These are phyloP conservation scores for Aspergillus steynii DNA, from an alignment of 495 filamentous ascomycete genomes.

Conservation along the genomic window DNA sequence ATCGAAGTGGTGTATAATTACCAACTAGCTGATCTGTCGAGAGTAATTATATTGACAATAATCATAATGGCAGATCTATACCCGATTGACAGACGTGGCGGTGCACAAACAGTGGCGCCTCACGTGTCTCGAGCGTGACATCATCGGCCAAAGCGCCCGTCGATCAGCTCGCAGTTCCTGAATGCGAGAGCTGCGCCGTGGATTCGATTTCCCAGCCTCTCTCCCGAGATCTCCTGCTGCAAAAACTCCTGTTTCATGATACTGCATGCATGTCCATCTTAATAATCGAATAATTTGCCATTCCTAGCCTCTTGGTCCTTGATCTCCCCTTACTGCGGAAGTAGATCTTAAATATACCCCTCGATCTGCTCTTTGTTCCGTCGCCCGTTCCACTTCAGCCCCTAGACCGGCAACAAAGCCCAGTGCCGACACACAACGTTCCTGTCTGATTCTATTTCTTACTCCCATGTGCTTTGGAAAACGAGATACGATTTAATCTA, in stretches of 20 bases:
- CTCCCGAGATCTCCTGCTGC: neutral
- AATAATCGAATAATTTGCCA: slow-evolving; percentile 1
- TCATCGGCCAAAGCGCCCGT: slow-evolving; percentile 7
- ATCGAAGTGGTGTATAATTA: no score
- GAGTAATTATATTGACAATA: no score
- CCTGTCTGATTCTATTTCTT: neutral
- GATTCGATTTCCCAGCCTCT: neutral
- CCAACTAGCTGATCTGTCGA: no score
- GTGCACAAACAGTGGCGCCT: slow-evolving; percentile 3
- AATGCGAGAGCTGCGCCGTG: neutral
- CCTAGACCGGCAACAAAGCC: neutral
- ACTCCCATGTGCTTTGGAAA: neutral
- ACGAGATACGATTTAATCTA: slow-evolving; percentile 1
- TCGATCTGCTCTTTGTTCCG: neutral
- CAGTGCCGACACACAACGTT: neutral
- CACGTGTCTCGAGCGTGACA: slow-evolving; percentile 9
- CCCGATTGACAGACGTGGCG: neutral
- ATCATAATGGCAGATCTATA: no score
- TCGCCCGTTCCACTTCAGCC: neutral
- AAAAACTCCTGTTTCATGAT: neutral
- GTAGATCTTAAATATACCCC: slow-evolving; percentile 1
- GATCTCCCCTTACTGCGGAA: neutral
- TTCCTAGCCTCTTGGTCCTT: neutral
- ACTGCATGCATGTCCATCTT: neutral
- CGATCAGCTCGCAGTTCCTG: neutral